phyloP scores from a whole-genome alignment of 148 eudicot genomes.

The Rhododendron molle region DNA sequence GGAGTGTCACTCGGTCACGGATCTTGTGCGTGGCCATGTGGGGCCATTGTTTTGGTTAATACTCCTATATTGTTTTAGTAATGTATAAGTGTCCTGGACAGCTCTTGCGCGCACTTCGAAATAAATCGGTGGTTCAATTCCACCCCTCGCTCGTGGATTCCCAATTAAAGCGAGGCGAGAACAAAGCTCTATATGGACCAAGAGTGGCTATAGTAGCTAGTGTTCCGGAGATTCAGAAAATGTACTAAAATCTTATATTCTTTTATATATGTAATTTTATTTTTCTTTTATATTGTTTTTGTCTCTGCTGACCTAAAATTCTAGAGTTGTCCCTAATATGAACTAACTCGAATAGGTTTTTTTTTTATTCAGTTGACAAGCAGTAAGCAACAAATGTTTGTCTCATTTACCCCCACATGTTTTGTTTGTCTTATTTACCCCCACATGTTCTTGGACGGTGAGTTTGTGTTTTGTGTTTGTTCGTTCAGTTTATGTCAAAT shows the following conservation, averaged over 20 bases:
- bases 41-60: too few relatives aligned
- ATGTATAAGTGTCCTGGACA: accelerated
- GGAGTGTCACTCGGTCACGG: not conserved
- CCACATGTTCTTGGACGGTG: not conserved
- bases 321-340: too few relatives aligned
- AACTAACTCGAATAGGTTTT: too few relatives aligned
- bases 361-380: not conserved
- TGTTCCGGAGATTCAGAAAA: not conserved
- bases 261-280: too few relatives aligned
- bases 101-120: accelerated
- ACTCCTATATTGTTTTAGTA: too few relatives aligned
- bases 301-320: too few relatives aligned
- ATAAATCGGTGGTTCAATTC: too few relatives aligned
- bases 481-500: not conserved
- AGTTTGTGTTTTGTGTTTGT: not conserved
- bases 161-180: not conserved
- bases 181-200: too few relatives aligned
- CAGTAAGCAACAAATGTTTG: not conserved
- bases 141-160: not conserved
- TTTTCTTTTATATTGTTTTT: too few relatives aligned
- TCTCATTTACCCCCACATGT: not conserved
- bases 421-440: not conserved
- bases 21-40: not conserved
- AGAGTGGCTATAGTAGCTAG: not conserved
- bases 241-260: too few relatives aligned